These are phyloP conservation scores for Cryptosporidium canis DNA, from an alignment of 169 alveolate genomes.

Conservation along the genomic window DNA sequence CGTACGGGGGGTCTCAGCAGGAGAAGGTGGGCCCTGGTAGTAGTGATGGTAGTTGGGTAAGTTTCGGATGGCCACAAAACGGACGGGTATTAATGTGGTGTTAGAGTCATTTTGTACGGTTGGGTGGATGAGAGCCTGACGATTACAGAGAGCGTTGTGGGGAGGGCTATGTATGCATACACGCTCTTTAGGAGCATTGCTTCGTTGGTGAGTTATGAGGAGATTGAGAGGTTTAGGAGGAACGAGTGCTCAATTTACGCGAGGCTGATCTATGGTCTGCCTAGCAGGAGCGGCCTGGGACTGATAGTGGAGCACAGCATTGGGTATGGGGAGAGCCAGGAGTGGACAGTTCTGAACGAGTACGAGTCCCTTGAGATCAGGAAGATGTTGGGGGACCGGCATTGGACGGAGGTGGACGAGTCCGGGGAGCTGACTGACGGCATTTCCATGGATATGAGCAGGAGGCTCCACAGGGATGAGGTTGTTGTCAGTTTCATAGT, in stretches of 20 bases:
- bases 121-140: neutral
- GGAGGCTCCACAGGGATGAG: neutral
- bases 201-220: neutral
- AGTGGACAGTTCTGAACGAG: constrained; percentile 22
- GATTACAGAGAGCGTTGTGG: neutral
- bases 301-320: constrained; percentile 30
- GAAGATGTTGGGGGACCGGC: neutral
- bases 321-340: constrained; percentile 33
- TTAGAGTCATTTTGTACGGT: neutral
- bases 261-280: constrained; percentile 9
- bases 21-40: neutral
- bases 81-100: neutral
- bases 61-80: neutral
- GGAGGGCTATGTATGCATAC: constrained; percentile 22
- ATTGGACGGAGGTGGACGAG: constrained; percentile 1
- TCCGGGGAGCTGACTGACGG: constrained; percentile 10
- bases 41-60: neutral
- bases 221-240: constrained; percentile 17
- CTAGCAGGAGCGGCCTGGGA: constrained; percentile 3
- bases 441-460: neutral
- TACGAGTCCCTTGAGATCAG: neutral
- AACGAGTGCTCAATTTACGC: neutral
- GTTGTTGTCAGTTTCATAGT: constrained; percentile 7
- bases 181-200: neutral
- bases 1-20: neutral